Percentiles rank a stretch among this genome's conserved stretches.
Conservation (phyloP, 495 filamentous ascomycete genomes). For the Penicillium robsamsonii region DNA sequence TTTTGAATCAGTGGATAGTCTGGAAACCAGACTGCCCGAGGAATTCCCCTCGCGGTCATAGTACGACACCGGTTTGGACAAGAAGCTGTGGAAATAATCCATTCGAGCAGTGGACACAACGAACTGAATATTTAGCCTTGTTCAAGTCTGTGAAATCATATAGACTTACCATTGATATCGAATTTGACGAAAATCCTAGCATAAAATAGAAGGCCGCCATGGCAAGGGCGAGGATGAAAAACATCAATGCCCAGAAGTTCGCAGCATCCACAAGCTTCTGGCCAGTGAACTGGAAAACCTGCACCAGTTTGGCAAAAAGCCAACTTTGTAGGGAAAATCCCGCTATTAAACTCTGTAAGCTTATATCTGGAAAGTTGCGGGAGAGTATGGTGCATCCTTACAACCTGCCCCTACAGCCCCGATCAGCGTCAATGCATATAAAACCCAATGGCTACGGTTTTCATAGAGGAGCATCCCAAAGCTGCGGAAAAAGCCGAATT, state of each 20-base stretch:
- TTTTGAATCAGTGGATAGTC: slow-evolving; percentile 56
- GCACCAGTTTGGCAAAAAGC: slow-evolving; percentile 34
- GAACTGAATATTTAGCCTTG: slow-evolving; percentile 6
- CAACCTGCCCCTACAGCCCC: slow-evolving; percentile 35
- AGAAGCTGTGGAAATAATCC: slow-evolving; percentile 60
- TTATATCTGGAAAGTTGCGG: neutral
- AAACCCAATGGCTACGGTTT: slow-evolving; percentile 18
- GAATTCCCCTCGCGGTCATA: slow-evolving; percentile 53
- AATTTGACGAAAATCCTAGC: slow-evolving; percentile 52
- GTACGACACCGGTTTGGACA: slow-evolving; percentile 55
- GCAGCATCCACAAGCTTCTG: slow-evolving; percentile 30
- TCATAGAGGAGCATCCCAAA: neutral
- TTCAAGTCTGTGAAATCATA: too few relatives aligned
- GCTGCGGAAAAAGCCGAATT: neutral
- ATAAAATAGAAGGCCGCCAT: slow-evolving; percentile 51
- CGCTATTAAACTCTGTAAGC: neutral
- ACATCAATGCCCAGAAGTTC: slow-evolving; percentile 68
- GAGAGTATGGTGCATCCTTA: neutral
- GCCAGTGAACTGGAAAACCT: slow-evolving; percentile 37
- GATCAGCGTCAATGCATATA: slow-evolving; percentile 47
- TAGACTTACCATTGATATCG: slow-evolving; percentile 30
- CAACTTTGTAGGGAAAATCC: slow-evolving; percentile 32
- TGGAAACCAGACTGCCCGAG: slow-evolving; percentile 48
- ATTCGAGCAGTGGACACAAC: slow-evolving; percentile 42
- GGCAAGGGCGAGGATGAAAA: slow-evolving; percentile 55